Percentiles rank a stretch among this genome's conserved stretches.
These are phyloP conservation scores for Phlebiopsis gigantea DNA, from an alignment of 768 basidiomycete species.

Conservation along the genomic window DNA sequence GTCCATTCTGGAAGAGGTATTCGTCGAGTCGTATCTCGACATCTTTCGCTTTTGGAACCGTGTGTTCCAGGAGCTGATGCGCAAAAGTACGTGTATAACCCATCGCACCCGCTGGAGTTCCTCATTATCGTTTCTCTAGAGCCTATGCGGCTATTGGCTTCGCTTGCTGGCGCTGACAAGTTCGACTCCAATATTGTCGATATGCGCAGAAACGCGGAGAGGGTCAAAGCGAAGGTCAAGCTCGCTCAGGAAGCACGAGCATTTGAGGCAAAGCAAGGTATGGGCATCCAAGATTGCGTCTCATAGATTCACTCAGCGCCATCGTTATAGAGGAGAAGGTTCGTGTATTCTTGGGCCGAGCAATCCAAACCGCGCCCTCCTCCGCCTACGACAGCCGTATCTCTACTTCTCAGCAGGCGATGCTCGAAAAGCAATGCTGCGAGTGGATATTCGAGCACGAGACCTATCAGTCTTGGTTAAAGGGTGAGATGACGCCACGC, in stretches of 20 bases:
- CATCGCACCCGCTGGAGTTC: too few relatives aligned
- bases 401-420: neutral
- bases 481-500: neutral
- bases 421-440: neutral
- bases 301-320: neutral
- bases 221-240: neutral
- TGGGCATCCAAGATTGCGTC: neutral
- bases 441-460: neutral
- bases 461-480: neutral
- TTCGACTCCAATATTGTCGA: neutral
- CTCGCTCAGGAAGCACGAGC: neutral
- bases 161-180: neutral
- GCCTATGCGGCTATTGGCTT: neutral
- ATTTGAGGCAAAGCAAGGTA: neutral
- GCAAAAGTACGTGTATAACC: neutral
- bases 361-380: neutral
- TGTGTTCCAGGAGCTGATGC: neutral
- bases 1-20: neutral
- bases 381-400: neutral
- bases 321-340: neutral
- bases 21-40: conserved; percentile 1
- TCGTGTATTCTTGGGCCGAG: neutral
- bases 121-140: neutral
- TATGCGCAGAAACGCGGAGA: neutral
- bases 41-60: conserved; percentile 6